Evolutionary conservation across 495 filamentous ascomycete genomes (phyloP).

Genomic region (Lepidopterella palustris): DNA sequence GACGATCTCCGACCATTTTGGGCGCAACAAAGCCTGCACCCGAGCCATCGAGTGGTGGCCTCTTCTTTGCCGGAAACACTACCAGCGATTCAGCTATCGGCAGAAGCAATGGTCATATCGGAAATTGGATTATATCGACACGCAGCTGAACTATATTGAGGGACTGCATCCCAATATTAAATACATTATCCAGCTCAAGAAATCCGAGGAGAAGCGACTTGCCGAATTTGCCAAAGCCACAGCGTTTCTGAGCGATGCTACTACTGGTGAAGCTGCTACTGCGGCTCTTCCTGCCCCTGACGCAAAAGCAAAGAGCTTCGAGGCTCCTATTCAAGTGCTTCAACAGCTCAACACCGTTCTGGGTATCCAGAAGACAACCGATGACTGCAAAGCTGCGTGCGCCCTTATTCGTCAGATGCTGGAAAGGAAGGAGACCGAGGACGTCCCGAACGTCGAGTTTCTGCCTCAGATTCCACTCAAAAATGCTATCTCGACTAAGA

Average conservation of each 20-base stretch:
- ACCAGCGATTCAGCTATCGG: constrained; percentile 26
- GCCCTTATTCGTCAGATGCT: not conserved
- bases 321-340: not conserved
- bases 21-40: constrained; percentile 28
- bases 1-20: constrained; percentile 28
- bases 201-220: constrained; percentile 20
- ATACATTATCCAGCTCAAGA: constrained; percentile 22
- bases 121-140: constrained; percentile 18
- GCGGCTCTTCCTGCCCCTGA: not conserved
- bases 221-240: constrained; percentile 12
- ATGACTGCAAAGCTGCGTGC: not conserved
- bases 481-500: not conserved
- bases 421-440: not conserved
- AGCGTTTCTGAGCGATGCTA: not conserved
- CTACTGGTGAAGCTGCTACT: not conserved
- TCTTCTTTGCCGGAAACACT: constrained; percentile 28
- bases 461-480: not conserved
- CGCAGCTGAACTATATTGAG: constrained; percentile 23
- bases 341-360: not conserved
- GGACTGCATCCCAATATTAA: constrained; percentile 16
- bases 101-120: constrained; percentile 16
- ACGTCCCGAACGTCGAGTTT: not conserved
- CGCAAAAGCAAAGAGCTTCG: not conserved
- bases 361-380: not conserved
- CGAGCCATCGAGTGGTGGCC: constrained; percentile 20